These are phyloP conservation scores for Lactarius deliciosus DNA, from an alignment of 768 basidiomycete genomes.

Conservation along the genomic window DNA sequence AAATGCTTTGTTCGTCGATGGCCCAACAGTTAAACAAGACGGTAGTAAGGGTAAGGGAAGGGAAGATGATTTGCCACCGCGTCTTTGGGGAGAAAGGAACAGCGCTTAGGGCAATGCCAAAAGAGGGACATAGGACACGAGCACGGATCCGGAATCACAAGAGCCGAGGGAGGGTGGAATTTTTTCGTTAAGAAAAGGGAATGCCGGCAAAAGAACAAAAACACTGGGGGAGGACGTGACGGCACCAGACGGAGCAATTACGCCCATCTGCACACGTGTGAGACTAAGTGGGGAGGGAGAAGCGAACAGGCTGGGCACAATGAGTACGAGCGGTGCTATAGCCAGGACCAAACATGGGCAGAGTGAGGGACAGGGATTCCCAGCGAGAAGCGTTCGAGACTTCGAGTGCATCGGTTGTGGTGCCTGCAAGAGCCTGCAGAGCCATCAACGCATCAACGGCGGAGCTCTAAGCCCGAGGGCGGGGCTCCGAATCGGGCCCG, in stretches of 20 bases:
- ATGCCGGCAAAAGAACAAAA: slow-evolving; percentile 14
- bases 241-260: slow-evolving; percentile 11
- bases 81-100: not conserved
- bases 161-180: not conserved
- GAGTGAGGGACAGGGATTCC: not conserved
- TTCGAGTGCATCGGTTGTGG: not conserved
- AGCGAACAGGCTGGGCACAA: not conserved
- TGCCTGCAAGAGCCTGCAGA: not conserved
- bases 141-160: slow-evolving; percentile 1
- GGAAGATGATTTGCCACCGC: not conserved
- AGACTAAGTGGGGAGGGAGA: not conserved
- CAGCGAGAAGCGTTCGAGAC: not conserved
- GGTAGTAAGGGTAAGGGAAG: not conserved
- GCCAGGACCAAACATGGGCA: not conserved
- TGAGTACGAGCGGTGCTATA: not conserved
- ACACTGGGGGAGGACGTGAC: slow-evolving; percentile 3
- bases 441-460: not conserved
- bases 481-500: slow-evolving; percentile 7
- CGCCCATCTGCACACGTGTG: not conserved
- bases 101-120: not conserved
- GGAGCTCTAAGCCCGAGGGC: not conserved
- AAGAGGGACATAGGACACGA: not conserved
- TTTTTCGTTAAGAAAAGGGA: not conserved
- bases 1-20: not conserved
- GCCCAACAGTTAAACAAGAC: not conserved